phyloP scores from a whole-genome alignment of 345 rosid species.

The Salix exigua region DNA sequence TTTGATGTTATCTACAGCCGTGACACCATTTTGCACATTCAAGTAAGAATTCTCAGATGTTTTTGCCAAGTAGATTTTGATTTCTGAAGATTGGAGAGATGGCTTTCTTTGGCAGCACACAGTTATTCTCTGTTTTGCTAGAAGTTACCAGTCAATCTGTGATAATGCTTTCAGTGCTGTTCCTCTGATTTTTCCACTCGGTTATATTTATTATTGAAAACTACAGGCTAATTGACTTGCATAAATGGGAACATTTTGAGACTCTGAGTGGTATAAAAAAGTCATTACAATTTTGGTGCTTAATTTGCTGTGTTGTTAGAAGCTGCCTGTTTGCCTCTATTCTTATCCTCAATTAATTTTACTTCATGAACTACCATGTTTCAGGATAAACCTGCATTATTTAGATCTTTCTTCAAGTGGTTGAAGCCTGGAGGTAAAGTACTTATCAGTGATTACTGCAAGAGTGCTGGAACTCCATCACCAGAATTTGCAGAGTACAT shows the following conservation, averaged over 20 bases:
- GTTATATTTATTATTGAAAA: neutral
- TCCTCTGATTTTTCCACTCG: neutral
- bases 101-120: neutral
- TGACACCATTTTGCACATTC: conserved; percentile 94
- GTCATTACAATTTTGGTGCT: neutral
- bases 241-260: neutral
- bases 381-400: conserved; percentile 90
- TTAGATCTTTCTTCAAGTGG: conserved; percentile 87
- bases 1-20: conserved; percentile 98
- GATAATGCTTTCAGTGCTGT: neutral
- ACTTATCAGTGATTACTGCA: conserved; percentile 93
- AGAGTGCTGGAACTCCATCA: conserved; percentile 60
- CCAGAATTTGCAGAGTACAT: conserved; percentile 65
- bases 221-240: neutral
- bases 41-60: conserved; percentile 35
- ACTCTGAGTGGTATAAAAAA: neutral
- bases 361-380: neutral
- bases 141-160: neutral
- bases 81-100: neutral
- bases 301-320: neutral
- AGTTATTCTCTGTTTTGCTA: neutral
- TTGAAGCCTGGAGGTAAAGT: conserved; percentile 90
- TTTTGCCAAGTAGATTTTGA: neutral
- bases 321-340: neutral
- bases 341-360: neutral